These are phyloP conservation scores for Plantago lanceolata DNA, from an alignment of 305 asterid genomes.

Conservation along the genomic window DNA sequence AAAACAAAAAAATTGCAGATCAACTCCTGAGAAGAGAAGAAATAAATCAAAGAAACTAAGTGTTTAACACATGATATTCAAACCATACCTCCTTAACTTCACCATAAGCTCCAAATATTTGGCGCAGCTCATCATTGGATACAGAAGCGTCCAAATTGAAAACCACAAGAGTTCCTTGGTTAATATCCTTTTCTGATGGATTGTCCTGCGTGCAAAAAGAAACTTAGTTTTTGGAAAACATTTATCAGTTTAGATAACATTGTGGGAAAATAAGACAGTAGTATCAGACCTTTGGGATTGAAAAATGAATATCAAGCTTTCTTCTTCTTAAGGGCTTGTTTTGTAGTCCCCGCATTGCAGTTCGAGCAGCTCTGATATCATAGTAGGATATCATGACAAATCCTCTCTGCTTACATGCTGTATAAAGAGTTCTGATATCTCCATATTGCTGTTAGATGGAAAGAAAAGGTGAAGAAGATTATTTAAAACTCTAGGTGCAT, in stretches of 20 bases:
- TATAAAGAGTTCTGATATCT: conserved; percentile 84
- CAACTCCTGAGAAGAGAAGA: conserved; percentile 12
- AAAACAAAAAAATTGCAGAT: conserved; percentile 15
- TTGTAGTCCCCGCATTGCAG: conserved; percentile 81
- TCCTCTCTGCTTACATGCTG: conserved; percentile 95
- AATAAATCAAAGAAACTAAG: conserved; percentile 9
- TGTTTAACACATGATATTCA: conserved; percentile 19
- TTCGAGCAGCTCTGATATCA: conserved; percentile 96
- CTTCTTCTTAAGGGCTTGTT: conserved; percentile 87
- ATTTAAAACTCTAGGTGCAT: not conserved
- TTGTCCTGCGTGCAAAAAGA: conserved; percentile 60
- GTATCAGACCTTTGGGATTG: conserved; percentile 78
- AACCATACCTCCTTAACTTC: conserved; percentile 55
- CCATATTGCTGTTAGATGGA: conserved; percentile 72
- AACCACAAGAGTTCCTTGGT: conserved; percentile 96
- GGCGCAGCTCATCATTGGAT: conserved; percentile 51
- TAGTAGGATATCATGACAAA: conserved; percentile 98
- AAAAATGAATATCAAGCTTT: conserved; percentile 89
- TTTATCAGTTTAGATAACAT: not conserved
- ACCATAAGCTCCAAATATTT: conserved; percentile 63
- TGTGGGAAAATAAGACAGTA: not conserved
- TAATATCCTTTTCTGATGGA: conserved; percentile 91
- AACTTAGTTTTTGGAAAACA: not conserved
- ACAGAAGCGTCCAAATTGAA: conserved; percentile 92
- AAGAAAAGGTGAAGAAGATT: conserved; percentile 18